Base-by-base conservation (phyloP, 2,329 filamentous ascomycete species). In the Passalora sequoiae region DNA sequence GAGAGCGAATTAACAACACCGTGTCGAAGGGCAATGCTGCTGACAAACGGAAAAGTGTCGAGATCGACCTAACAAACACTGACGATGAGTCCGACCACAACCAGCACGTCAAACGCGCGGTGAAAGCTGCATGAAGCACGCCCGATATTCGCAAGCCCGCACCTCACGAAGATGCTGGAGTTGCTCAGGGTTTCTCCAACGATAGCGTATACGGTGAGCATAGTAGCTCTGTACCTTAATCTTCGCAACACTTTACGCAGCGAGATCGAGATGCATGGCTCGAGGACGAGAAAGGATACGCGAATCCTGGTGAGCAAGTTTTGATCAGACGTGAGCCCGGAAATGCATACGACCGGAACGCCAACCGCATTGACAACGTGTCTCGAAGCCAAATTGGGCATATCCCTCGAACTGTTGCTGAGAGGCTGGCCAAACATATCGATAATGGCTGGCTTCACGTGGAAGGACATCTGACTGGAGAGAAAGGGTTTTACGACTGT, bases 291-390 rank as follows among this genome's bases (percentile, higher is more conserved):
- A 51, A 58, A 42, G 83, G 83, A 1, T 40, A 44, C 51, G 82
- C 81, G 10, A 80, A 74, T 6, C 54, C 70, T 2, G 80, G 81
- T 17, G 83, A 87, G 60, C 70, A 75, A 40, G 79, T 86, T 2
- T 63, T 81, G 35, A 68, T 83, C 41, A 70, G 69, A 25, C 71
- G 86, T 58, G 83, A 91, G 58, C 81, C 84, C 1, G 58, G 64
- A 1, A 91, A 91, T 57, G 70, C 66, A 51, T 65, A 63, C 38
- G 86, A 92, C 59, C 50, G 54, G 4, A 92, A 92, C 65, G 87
- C 87, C 0, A 87, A 94, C 44, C 77, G 80, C 4, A 78, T 94
- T 1, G 75, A 85, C 56, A 94, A 92, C 62, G 85, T 89, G 10
- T 76, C 84, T 58, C 76, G 79, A 12, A 62, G 65, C 6, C 87